These are phyloP conservation scores for Gracilaria vermiculophylla DNA, from an alignment of 23 red algal genomes.

Conservation along the genomic window DNA sequence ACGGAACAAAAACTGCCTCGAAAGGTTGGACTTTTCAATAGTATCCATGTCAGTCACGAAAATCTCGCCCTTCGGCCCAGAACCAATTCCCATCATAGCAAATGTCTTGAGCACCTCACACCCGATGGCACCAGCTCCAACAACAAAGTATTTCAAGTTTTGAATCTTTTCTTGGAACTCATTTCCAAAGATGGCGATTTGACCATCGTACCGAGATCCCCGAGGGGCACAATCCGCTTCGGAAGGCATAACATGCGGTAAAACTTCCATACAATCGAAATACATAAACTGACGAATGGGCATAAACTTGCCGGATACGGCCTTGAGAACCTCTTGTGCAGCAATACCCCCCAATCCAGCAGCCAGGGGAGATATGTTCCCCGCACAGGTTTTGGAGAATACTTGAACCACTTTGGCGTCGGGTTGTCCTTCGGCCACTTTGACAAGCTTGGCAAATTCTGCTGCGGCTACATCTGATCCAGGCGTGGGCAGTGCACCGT, in stretches of 20 bases:
- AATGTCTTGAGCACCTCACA: constrained; percentile 97
- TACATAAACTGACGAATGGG: constrained; percentile 95
- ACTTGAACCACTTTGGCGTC: constrained; percentile 70
- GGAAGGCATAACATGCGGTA: constrained; percentile 73
- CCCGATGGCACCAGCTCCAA: constrained; percentile 97
- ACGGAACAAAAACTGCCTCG: constrained; percentile 95
- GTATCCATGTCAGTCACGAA: constrained; percentile 98
- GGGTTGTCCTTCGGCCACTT: constrained; percentile 30
- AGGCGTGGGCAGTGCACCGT: constrained; percentile 61
- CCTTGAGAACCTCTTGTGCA: constrained; percentile 96
- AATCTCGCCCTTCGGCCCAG: constrained; percentile 66
- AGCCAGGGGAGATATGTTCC: constrained; percentile 87
- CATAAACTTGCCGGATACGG: constrained; percentile 91
- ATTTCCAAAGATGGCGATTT: constrained; percentile 88
- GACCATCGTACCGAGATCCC: constrained; percentile 89
- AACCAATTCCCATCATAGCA: constrained; percentile 95
- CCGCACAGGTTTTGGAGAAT: constrained; percentile 84
- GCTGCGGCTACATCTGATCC: constrained; percentile 62
- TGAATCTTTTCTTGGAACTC: constrained; percentile 74
- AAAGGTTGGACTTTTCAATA: constrained; percentile 96
- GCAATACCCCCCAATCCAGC: constrained; percentile 89
- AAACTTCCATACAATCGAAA: constrained; percentile 84
- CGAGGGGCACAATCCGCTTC: constrained; percentile 75
- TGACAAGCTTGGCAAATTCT: constrained; percentile 77
- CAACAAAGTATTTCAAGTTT: constrained; percentile 88